Conservation (phyloP, 2,329 filamentous ascomycete genomes). For the Juglanconis juglandina region DNA sequence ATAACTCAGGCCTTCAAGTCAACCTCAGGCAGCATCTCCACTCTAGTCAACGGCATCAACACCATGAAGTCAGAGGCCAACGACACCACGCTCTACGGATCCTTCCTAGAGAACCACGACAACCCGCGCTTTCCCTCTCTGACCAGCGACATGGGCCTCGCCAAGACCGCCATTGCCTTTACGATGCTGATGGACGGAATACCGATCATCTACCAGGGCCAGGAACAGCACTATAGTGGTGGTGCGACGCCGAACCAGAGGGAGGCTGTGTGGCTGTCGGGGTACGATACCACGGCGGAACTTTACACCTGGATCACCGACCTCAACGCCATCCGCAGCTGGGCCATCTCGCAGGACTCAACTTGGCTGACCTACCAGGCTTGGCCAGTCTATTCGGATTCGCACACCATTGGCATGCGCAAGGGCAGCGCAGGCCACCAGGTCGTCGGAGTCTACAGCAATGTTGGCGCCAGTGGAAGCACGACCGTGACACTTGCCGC, state of each 20-base stretch:
- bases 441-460: conserved; percentile 39
- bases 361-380: conserved; percentile 38
- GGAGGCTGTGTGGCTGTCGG: conserved; percentile 47
- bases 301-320: conserved; percentile 43
- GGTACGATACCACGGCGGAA: conserved; percentile 38
- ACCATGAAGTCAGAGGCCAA: conserved; percentile 23
- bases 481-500: conserved; percentile 31
- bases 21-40: conserved; percentile 29
- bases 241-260: conserved; percentile 41
- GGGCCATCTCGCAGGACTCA: conserved; percentile 35
- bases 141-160: conserved; percentile 44
- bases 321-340: conserved; percentile 49
- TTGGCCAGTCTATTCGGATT: conserved; percentile 36
- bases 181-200: conserved; percentile 54
- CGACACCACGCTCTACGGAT: conserved; percentile 35
- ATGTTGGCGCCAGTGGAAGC: conserved; percentile 33
- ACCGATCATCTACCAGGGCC: conserved; percentile 56
- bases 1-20: conserved; percentile 26
- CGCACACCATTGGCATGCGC: conserved; percentile 40
- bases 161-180: conserved; percentile 52
- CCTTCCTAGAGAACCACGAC: conserved; percentile 51
- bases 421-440: conserved; percentile 38
- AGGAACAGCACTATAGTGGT: conserved; percentile 53
- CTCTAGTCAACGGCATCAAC: conserved; percentile 30
- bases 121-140: conserved; percentile 41